Evolutionary conservation across 306 rosid genomes (phyloP), one percentile per base, ranked within the genome.

Genomic region (Gleditsia sinensis): DNA sequence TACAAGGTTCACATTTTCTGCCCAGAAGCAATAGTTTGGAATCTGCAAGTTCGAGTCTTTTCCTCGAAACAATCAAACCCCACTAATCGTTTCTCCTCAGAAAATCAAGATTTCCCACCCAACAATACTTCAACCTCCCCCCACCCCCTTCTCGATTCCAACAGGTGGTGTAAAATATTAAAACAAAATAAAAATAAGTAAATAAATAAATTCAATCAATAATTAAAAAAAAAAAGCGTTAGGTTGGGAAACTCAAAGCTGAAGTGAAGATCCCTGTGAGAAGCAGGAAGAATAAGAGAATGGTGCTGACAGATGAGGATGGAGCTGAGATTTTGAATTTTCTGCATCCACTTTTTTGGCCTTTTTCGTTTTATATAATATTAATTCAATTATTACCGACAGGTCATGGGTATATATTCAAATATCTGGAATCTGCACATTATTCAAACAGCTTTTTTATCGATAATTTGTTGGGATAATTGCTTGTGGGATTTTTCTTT

Each of bases 351-450:
- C 39, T 36, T 39, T 30, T 27, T 76, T 37, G 48, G 17, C 60
- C 30, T 33, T 68, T 23, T 50, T 37, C n/a, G 7, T 63, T 84
- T 30, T 58, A 13, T 46, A n/a, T n/a, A n/a, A n/a, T n/a, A n/a
- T 65, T 63, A 62, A 72, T 66, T 79, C 86, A 55, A 72, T 48
- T 57, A 83, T 81, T 81, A 58, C 81, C 79, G 74, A 80, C 76
- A 82, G 78, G 84, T 74, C 82, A 75, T 69, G 78, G 34, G 78
- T 73, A 77, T 65, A 49, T 80, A 61, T 74, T 72, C 80, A 77
- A 62, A 39, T 39, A 39, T 39, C 45, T 6, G 45, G 45, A 63
- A 59, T 62, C 81, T 75, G 42, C 73, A 28, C 23, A 67, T 62
- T 72, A 66, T 82, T 50, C 42, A 39, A 3, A 7, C 2, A 39